A percentile compares a stretch with the other conserved stretches of the same genome.
phyloP scores from a whole-genome alignment of 331 rosid species.

The Phaseolus coccineus region DNA sequence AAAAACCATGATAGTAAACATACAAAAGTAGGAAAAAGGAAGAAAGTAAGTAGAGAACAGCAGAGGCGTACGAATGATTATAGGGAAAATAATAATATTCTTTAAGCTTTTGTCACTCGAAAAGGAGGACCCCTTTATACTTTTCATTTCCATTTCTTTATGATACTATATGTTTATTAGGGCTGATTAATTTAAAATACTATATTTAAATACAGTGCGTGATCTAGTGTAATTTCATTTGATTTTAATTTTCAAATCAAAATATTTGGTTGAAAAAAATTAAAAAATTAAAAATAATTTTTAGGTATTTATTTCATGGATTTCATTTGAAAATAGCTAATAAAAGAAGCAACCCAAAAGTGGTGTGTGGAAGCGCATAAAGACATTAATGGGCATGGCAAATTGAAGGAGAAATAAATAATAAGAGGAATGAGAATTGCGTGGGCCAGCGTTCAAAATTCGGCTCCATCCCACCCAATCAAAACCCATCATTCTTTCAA shows the following conservation, averaged over 20 bases:
- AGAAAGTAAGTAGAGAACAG: constrained; percentile 43
- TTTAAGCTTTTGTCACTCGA: constrained; percentile 45
- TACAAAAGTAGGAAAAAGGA: constrained; percentile 34
- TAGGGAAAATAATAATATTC: constrained; percentile 48
- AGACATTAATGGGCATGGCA: constrained; percentile 26
- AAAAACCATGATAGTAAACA: constrained; percentile 31
- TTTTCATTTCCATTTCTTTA: too few relatives aligned
- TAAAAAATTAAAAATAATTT: too few relatives aligned
- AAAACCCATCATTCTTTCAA: too few relatives aligned
- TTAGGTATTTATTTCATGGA: too few relatives aligned
- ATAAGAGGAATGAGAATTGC: constrained; percentile 6
- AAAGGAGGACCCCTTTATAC: constrained; percentile 55
- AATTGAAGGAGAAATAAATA: neutral
- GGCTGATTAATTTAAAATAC: too few relatives aligned
- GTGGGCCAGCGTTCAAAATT: constrained; percentile 43
- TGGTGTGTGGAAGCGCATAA: neutral
- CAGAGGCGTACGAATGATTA: constrained; percentile 50
- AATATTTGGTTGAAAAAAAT: too few relatives aligned
- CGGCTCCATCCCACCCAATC: constrained; percentile 10
- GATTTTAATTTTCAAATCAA: too few relatives aligned
- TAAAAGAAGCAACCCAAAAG: neutral
- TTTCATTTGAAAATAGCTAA: too few relatives aligned
- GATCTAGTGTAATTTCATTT: too few relatives aligned
- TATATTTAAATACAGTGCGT: too few relatives aligned
- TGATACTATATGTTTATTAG: too few relatives aligned